Evolutionary conservation across 352 stramenopile genomes (phyloP), one percentile per base, ranked within the genome.

Genomic region (Globisporangium carolinianum): DNA sequence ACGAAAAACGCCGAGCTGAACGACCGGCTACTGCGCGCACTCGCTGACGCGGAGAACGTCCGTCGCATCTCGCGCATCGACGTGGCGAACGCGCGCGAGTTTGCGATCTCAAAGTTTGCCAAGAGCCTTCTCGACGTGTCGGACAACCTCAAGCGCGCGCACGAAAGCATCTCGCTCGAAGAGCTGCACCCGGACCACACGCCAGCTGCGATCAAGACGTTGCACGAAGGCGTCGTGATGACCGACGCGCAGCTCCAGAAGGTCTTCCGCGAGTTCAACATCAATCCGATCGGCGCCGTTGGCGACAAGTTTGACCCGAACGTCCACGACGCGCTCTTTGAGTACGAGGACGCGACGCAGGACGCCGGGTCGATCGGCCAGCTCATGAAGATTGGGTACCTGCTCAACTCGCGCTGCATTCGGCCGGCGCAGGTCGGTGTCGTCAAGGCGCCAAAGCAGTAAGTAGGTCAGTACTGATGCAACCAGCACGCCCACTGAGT

Each of bases 251-350:
- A 98, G 63, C 68, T 99, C 53, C 80, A 91, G 55, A 98, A 99
- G 82, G 94, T 98, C n/a, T 98, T 99, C 66, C 67, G 75, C 45
- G 84, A 91, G 62, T 93, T 89, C 60, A 89, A 91, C 57, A 91
- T 99, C 57, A 72, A 83, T 35, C 88, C 94, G 55, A 98, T 97
- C 66, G 96, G 96, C 38, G 77, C 75, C 46, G 75, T 91, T 39
- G 96, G 95, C 47, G 97, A 99, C 67, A 94, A 91, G 68, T 99
- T 99, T 68, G 96, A 99, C 87, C 96, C 97, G 42, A 97, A 98
- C 63, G 68, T 98, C 65, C 96, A 99, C 75, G 96, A 99, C 60
- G 97, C 97, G 37, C 77, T 99, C 43, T 99, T 98, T 72, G 89
- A 98, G 81, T 99, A 98, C 74, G 78, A 88, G 15, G 95, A 98